phyloP scores from a whole-genome alignment of 768 basidiomycete genomes.

The Scleroderma bovista region DNA sequence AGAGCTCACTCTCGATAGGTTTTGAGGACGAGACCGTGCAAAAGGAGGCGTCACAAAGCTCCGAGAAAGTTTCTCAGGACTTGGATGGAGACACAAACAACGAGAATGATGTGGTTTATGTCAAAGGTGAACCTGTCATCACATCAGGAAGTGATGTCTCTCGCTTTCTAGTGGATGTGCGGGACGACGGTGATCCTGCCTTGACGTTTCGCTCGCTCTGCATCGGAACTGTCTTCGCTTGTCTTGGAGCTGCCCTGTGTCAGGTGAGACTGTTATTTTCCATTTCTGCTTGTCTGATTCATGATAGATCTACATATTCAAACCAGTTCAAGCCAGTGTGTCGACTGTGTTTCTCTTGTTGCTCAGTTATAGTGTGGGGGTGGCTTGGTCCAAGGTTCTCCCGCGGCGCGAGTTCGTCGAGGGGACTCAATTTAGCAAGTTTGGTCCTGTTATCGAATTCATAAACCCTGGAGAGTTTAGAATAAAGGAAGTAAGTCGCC shows the following conservation, averaged over 20 bases:
- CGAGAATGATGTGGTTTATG: not conserved
- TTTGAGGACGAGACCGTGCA: not conserved
- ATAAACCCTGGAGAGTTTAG: constrained; percentile 55
- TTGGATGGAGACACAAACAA: not conserved
- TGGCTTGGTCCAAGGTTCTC: constrained; percentile 44
- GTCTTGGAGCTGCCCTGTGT: constrained; percentile 50
- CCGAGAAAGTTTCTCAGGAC: not conserved
- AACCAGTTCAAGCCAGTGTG: constrained; percentile 47
- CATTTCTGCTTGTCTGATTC: not conserved
- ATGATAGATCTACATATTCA: constrained; percentile 51
- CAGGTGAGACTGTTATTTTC: constrained; percentile 34
- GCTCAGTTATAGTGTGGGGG: constrained; percentile 46
- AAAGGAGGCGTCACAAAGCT: not conserved
- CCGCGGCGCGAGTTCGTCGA: constrained; percentile 38
- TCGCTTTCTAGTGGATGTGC: constrained; percentile 46
- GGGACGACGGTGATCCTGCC: constrained; percentile 53
- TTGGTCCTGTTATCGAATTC: constrained; percentile 39
- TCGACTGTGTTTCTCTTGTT: constrained; percentile 55
- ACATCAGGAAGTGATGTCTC: constrained; percentile 44
- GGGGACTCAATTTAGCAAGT: constrained; percentile 37
- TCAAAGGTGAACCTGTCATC: constrained; percentile 4
- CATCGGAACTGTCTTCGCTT: constrained; percentile 53
- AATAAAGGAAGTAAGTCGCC: constrained; percentile 47
- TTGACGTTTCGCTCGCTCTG: constrained; percentile 52
- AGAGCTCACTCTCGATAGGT: too few species aligned